Percentiles rank a stretch among this genome's conserved stretches.
Evolutionary conservation across 164 flowering plant genomes (phyloP).

Genomic region (Nelumbo lutea): DNA sequence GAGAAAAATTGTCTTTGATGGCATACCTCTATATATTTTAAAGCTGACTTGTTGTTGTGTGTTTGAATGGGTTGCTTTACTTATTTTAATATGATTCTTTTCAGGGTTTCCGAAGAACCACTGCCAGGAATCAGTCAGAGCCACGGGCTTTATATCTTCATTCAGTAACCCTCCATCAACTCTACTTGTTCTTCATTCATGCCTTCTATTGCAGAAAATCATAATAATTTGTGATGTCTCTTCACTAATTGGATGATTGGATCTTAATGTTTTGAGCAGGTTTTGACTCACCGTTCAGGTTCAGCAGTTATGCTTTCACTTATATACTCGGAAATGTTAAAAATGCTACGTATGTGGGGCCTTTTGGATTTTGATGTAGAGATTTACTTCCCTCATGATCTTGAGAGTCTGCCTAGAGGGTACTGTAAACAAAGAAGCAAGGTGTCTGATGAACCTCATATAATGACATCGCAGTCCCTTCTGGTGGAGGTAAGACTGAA

Average conservation of each 20-base stretch:
- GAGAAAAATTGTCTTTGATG: no score
- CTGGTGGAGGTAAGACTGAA: constrained; percentile 49
- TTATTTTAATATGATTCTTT: not conserved
- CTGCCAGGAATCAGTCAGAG: constrained; percentile 25
- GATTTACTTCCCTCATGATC: constrained; percentile 64
- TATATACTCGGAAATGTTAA: constrained; percentile 68
- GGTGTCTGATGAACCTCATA: constrained; percentile 64
- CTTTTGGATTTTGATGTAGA: constrained; percentile 72
- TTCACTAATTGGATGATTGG: constrained; percentile 5
- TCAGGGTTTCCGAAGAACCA: constrained; percentile 64
- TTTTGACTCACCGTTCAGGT: constrained; percentile 77
- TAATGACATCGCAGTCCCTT: constrained; percentile 55
- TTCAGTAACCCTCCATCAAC: constrained; percentile 39
- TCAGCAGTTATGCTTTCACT: constrained; percentile 70
- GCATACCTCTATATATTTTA: no score
- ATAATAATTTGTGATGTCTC: not conserved
- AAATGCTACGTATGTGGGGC: constrained; percentile 71
- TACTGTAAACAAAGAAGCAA: constrained; percentile 65
- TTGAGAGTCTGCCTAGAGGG: constrained; percentile 58
- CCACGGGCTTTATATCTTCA: constrained; percentile 70
- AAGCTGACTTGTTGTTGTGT: not conserved
- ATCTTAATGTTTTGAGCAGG: constrained; percentile 35
- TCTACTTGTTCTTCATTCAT: not conserved
- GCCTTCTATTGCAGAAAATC: not conserved
- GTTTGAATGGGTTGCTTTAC: not conserved